Conservation (phyloP, 2,329 filamentous ascomycete species). For the Fusarium sp. region DNA sequence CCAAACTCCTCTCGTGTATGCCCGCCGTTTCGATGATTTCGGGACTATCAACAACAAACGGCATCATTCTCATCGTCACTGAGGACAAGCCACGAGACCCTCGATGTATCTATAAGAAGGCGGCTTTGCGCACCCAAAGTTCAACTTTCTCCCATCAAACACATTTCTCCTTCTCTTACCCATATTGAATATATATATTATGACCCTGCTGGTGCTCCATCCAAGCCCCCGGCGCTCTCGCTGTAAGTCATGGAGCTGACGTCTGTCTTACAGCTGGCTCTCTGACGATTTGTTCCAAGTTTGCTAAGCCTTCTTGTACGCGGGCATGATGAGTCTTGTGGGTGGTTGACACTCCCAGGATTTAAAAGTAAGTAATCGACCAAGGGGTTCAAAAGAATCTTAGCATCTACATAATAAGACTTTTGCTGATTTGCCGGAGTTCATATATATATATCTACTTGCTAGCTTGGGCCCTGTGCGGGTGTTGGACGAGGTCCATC, state of each 20-base stretch:
- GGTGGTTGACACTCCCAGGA: background rate
- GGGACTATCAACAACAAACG: background rate
- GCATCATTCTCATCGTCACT: background rate
- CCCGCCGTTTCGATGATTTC: background rate
- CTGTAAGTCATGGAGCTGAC: background rate
- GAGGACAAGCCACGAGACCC: background rate
- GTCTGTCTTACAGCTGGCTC: background rate
- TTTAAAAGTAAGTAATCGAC: background rate
- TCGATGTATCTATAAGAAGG: background rate
- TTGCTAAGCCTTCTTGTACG: background rate
- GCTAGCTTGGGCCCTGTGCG: background rate
- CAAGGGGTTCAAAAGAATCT: rapidly evolving
- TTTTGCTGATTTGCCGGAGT: background rate
- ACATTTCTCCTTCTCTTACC: background rate
- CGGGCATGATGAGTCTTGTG: background rate
- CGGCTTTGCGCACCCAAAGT: rapidly evolving
- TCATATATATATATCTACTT: background rate
- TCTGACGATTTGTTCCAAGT: background rate
- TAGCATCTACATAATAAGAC: background rate
- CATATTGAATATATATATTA: background rate
- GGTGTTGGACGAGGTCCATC: background rate
- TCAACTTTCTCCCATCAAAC: background rate
- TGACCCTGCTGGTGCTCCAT: background rate
- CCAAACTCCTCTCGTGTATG: background rate
- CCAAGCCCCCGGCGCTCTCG: background rate